Evolutionary conservation across 805 yeast genomes (phyloP).

Genomic region (Cyberlindnera suaveolens): DNA sequence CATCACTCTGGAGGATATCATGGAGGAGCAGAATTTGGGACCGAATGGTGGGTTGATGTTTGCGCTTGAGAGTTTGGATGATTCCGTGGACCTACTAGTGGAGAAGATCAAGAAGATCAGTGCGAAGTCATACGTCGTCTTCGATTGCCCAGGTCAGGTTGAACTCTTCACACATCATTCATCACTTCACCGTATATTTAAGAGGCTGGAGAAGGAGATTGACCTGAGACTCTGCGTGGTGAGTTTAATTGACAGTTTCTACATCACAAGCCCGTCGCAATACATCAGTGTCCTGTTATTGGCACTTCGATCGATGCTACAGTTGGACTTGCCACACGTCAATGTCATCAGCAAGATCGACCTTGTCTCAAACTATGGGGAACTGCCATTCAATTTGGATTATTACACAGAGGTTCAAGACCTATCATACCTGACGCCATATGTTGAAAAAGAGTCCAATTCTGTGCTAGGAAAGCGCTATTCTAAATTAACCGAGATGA

Average conservation of each 20-base stretch:
- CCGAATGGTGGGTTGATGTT: slow-evolving; percentile 88
- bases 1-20: slow-evolving; percentile 68
- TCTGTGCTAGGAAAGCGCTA: slow-evolving; percentile 55
- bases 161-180: slow-evolving; percentile 90
- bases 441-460: slow-evolving; percentile 65
- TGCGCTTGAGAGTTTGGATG: slow-evolving; percentile 67
- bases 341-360: slow-evolving; percentile 93
- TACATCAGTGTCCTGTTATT: slow-evolving; percentile 77
- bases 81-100: slow-evolving; percentile 52
- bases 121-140: slow-evolving; percentile 57
- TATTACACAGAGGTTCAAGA: slow-evolving; percentile 93
- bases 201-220: slow-evolving; percentile 51
- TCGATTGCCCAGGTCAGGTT: slow-evolving; percentile 95
- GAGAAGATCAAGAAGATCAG: slow-evolving; percentile 51
- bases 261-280: slow-evolving; percentile 81
- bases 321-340: slow-evolving; percentile 85
- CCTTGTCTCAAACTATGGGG: slow-evolving; percentile 67
- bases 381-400: slow-evolving; percentile 73
- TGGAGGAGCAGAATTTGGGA: slow-evolving; percentile 66
- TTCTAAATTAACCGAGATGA: slow-evolving; percentile 62
- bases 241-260: slow-evolving; percentile 76
- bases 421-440: slow-evolving; percentile 58
- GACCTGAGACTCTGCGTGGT: slow-evolving; percentile 80
- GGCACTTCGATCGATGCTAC: slow-evolving; percentile 87
- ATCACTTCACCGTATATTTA: slow-evolving; percentile 64